Evolutionary conservation across 139 green algal genomes (phyloP).

Genomic region (Spirogloea muscicola): DNA sequence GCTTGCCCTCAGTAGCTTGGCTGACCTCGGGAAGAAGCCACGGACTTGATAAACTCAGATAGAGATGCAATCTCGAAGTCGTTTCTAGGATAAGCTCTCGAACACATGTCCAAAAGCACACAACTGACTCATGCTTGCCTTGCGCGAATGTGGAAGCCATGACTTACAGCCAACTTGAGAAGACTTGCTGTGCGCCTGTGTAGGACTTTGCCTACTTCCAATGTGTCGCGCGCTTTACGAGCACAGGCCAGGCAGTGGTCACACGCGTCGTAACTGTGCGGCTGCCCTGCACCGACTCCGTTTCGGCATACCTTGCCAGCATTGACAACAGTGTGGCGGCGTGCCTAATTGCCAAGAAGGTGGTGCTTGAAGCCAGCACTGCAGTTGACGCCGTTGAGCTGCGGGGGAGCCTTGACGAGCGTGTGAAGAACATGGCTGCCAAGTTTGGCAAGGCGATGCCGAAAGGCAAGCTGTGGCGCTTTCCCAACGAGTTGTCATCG

Average conservation of each 20-base stretch:
- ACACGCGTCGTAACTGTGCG: constrained; percentile 51
- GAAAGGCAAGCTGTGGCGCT: neutral
- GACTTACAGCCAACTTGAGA: too few relatives aligned
- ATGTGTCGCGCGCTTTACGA: constrained; percentile 17
- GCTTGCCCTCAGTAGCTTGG: too few relatives aligned
- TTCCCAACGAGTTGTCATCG: constrained; percentile 11
- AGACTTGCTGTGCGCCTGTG: too few relatives aligned
- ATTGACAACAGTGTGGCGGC: constrained; percentile 43
- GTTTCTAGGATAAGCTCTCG: too few relatives aligned
- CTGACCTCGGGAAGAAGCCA: too few relatives aligned
- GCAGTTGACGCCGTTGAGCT: constrained; percentile 5
- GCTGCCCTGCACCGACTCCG: constrained; percentile 22
- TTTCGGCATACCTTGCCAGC: constrained; percentile 30
- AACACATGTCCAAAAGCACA: too few relatives aligned
- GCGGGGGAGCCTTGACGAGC: constrained; percentile 15
- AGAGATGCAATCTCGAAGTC: too few relatives aligned
- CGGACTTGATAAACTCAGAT: too few relatives aligned
- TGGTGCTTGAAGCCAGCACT: constrained; percentile 35
- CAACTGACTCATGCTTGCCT: too few relatives aligned
- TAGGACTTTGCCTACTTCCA: constrained; percentile 39
- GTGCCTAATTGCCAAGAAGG: constrained; percentile 52
- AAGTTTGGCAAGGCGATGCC: neutral
- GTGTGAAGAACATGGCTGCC: constrained; percentile 23
- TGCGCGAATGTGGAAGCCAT: too few relatives aligned
- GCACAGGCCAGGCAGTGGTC: constrained; percentile 1